phyloP scores from a whole-genome alignment of 2,329 filamentous ascomycete species.

The Beauveria asiatica region DNA sequence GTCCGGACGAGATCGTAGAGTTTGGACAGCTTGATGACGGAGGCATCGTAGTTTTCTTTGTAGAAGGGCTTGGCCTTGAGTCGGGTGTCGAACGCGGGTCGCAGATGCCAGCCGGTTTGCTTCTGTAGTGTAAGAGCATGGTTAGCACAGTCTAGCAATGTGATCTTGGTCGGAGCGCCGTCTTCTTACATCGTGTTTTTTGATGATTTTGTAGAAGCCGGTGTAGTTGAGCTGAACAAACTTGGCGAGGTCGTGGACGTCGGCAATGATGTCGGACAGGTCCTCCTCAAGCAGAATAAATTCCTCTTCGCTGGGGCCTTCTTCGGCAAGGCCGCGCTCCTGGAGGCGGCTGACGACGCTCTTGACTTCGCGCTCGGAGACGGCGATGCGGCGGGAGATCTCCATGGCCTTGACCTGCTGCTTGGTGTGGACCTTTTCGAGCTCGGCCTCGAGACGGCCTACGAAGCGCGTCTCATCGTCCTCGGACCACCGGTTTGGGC shows the following conservation, averaged over 20 bases:
- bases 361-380: constrained; percentile 80
- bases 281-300: constrained; percentile 91
- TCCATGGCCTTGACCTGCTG: constrained; percentile 96
- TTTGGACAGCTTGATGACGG: constrained; percentile 88
- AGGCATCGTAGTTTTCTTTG: constrained; percentile 96
- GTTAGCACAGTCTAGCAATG: not conserved
- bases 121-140: constrained; percentile 49
- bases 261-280: constrained; percentile 93
- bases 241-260: constrained; percentile 95
- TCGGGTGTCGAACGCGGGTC: constrained; percentile 89
- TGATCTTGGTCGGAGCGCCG: not conserved
- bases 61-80: constrained; percentile 97
- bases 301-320: constrained; percentile 74
- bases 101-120: constrained; percentile 86
- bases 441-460: constrained; percentile 74
- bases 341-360: constrained; percentile 74
- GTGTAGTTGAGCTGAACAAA: constrained; percentile 98
- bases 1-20: constrained; percentile 93
- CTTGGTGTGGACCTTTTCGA: constrained; percentile 96
- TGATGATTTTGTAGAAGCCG: constrained; percentile 99
- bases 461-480: constrained; percentile 89
- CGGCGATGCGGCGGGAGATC: constrained; percentile 81
- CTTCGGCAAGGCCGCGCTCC: constrained; percentile 47
- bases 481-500: constrained; percentile 68
- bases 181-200: constrained; percentile 83